Percentiles rank a stretch among this genome's conserved stretches.
phyloP scores from a whole-genome alignment of 306 rosid genomes.

The Prinsepia uniflora region DNA sequence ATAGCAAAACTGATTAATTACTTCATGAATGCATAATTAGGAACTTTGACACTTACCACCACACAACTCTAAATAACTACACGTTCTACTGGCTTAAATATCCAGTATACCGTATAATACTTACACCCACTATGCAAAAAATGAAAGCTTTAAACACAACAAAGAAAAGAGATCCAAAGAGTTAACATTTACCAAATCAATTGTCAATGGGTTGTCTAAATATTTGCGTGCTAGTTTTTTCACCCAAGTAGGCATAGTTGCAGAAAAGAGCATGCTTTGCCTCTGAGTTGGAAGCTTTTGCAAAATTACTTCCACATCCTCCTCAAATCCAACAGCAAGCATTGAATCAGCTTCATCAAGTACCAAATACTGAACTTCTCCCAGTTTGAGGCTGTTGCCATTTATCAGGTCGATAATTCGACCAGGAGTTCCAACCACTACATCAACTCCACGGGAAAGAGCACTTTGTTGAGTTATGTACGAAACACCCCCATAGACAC shows the following conservation, averaged over 20 bases:
- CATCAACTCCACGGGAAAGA: slow-evolving; percentile 94
- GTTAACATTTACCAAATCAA: slow-evolving; percentile 72
- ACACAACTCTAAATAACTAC: neutral
- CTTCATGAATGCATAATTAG: neutral
- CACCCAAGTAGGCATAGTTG: slow-evolving; percentile 95
- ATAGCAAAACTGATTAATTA: neutral
- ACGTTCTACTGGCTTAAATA: neutral
- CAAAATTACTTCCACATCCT: slow-evolving; percentile 85
- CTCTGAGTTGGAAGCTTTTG: slow-evolving; percentile 69
- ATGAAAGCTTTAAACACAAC: neutral
- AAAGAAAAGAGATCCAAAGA: slow-evolving; percentile 8
- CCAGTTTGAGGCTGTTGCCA: slow-evolving; percentile 74
- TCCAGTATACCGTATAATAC: neutral
- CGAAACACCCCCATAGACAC: slow-evolving; percentile 96
- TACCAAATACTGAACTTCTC: slow-evolving; percentile 77
- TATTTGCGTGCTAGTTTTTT: slow-evolving; percentile 82
- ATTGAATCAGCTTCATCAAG: slow-evolving; percentile 99
- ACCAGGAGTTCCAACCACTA: slow-evolving; percentile 98
- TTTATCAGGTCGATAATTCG: slow-evolving; percentile 85
- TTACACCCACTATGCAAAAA: neutral
- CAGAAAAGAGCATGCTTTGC: slow-evolving; percentile 97
- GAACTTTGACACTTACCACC: neutral
- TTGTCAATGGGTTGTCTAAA: slow-evolving; percentile 81
- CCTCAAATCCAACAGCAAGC: slow-evolving; percentile 99
- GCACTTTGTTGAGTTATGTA: slow-evolving; percentile 77